Base-by-base conservation (phyloP, 2,329 filamentous ascomycete genomes). In the Paraphaeosphaeria sporulosa region DNA sequence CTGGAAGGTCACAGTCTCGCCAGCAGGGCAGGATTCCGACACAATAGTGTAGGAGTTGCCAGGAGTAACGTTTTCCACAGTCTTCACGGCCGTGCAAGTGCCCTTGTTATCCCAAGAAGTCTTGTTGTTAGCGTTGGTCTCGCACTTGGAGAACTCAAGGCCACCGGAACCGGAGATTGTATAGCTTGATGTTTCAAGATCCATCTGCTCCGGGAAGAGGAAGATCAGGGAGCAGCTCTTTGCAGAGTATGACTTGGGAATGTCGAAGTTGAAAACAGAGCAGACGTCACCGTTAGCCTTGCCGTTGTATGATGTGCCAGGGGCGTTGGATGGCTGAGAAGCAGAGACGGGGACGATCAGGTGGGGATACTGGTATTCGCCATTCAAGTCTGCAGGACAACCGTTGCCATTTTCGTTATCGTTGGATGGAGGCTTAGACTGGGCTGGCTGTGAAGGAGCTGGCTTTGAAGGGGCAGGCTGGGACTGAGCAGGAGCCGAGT, bases 211-310 rank as follows among this genome's bases (percentile, higher is more conserved):
- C 12, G 89, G 89, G 77, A 90, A 85, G 47, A 90, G 80, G 84
- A 91, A 91, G 58, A 88, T 79, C 9, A 91, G 79, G 57, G 82
- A 84, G 79, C 89, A 92, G 7, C 78, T 85, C 77, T 86, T 86
- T 66, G 85, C 86, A 9, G 79, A 67, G 66, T 86, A 82, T 5
- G 77, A 75, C 4, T 75, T 63, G 1, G 85, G 85, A 46, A 91
- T 85, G 70, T 90, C 87, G 77, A 91, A 91, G 80, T 90, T 90
- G 84, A 89, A 91, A 70, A 90, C 84, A 13, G 85, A 84, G 13
- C 84, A 85, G 40, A 89, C 79, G 36, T 62, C 53, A 25, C 51
- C 60, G 49, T 61, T 51, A 34, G 70, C 43, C 12, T 83, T 82
- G 55, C 87, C 88, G 64, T 85, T 84, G 77, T 80, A 84, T 0